Conservation (phyloP, 768 basidiomycete species). For the Tremella mesenterica region DNA sequence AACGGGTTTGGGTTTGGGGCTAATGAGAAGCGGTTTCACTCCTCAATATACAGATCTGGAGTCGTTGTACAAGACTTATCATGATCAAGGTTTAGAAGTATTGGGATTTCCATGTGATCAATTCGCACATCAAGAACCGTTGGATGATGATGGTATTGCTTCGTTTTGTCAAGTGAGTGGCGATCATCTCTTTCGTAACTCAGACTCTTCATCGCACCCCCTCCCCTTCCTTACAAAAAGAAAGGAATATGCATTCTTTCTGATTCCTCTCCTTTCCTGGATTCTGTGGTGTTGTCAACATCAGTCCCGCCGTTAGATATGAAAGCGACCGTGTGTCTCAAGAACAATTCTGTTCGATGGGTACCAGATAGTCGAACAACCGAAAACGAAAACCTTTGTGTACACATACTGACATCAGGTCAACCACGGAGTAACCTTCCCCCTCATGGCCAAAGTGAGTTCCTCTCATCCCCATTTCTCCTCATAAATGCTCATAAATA, state of each 20-base stretch:
- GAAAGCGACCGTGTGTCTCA: too few relatives aligned
- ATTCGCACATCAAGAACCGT: constrained; percentile 82
- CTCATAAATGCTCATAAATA: constrained; percentile 1
- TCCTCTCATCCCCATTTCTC: background rate
- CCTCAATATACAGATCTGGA: constrained; percentile 58
- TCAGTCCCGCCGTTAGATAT: too few relatives aligned
- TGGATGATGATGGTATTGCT: constrained; percentile 63
- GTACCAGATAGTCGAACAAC: too few relatives aligned
- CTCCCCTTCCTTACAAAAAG: background rate
- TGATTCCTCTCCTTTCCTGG: too few relatives aligned
- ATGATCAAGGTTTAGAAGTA: constrained; percentile 63
- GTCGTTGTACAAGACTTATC: constrained; percentile 68
- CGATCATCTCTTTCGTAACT: background rate
- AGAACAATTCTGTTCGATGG: too few relatives aligned
- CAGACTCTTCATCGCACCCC: background rate
- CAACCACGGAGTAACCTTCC: constrained; percentile 85
- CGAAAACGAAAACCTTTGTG: too few relatives aligned
- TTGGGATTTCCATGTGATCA: constrained; percentile 92
- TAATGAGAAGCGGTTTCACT: background rate
- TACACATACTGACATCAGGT: too few relatives aligned
- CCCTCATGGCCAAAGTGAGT: constrained; percentile 74
- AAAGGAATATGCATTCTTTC: background rate
- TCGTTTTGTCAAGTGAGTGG: constrained; percentile 35
- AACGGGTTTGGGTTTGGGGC: too few relatives aligned
- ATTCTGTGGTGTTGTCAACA: background rate